Evolutionary conservation across 2,329 filamentous ascomycete genomes (phyloP).

Genomic region (Hypoxylon sp.): DNA sequence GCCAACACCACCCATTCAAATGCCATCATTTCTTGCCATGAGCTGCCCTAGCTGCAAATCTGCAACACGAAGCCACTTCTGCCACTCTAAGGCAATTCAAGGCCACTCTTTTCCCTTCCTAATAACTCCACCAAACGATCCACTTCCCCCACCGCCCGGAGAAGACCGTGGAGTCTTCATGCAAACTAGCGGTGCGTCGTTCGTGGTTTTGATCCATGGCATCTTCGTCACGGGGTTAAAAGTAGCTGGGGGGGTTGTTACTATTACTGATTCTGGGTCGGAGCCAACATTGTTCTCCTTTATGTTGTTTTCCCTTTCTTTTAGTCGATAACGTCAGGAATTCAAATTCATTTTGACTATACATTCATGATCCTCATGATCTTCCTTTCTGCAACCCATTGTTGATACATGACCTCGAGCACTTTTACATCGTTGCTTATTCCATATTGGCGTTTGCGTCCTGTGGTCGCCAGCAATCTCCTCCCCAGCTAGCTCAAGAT

Average conservation of each 20-base stretch:
- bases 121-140: slow-evolving; percentile 41
- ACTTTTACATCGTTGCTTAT: slow-evolving; percentile 20
- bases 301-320: slow-evolving; percentile 6
- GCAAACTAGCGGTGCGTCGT: slow-evolving; percentile 46
- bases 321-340: slow-evolving; percentile 24
- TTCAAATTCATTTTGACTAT: slow-evolving; percentile 15
- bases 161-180: slow-evolving; percentile 41
- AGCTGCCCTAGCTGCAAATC: slow-evolving; percentile 6
- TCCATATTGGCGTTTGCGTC: slow-evolving; percentile 2
- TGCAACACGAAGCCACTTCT: slow-evolving; percentile 29
- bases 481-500: slow-evolving; percentile 37
- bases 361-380: slow-evolving; percentile 5
- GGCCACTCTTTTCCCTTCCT: slow-evolving; percentile 19
- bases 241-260: slow-evolving; percentile 29
- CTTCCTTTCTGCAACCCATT: not conserved
- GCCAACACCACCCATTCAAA: slow-evolving; percentile 18
- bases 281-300: slow-evolving; percentile 29
- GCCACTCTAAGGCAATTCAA: not conserved
- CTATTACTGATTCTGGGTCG: slow-evolving; percentile 34
- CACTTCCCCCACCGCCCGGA: slow-evolving; percentile 45
- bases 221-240: slow-evolving; percentile 44
- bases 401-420: slow-evolving; percentile 24
- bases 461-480: not conserved
- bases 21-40: slow-evolving; percentile 5
- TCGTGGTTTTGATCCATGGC: slow-evolving; percentile 35